Evolutionary conservation across 495 filamentous ascomycete genomes (phyloP), one percentile per base, ranked within the genome.

Genomic region (Aspergillus affinis): DNA sequence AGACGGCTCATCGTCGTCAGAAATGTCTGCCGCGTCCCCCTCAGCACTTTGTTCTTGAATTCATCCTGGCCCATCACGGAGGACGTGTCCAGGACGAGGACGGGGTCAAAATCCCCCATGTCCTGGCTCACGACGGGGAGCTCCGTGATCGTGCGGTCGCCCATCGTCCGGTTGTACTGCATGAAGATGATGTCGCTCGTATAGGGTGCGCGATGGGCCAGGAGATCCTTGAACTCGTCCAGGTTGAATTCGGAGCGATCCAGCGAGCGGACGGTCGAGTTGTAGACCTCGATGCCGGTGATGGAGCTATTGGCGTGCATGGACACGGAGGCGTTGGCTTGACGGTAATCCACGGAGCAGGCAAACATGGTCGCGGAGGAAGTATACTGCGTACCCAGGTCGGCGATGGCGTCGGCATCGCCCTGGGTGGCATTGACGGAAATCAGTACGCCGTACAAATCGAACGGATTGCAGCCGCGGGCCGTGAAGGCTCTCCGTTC

Each of bases 301-400:
- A 78, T 73, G 21, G 75, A 78, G 27, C 75, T 76, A 54, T 78
- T 78, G 15, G 75, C 69, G 54, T 76, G 75, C 75, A 78, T 78
- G 0, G 64, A 62, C 0, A 78, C 57, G 17, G 62, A 55, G 5
- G 72, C 75, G 10, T 72, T 53, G 0, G 72, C 72, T 54, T 72
- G 66, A 10, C 66, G 62, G 45, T 78, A 78, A 3, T 61, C 51
- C 6, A 78, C 66, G 13, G 73, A 70, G 58, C 75, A 78, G 41
- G 72, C 75, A 57, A 78, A 75, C 17, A 72, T 65, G 21, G 63
- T 58, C 2, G 72, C 72, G 5, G 68, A 70, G 0, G 72, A 70
- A 1, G 64, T 62, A 44, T 71, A 72, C 1, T 66, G 21, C 2
- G 54, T 32, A 20, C 64, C 49, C 2, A 62, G 46, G 0, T 52